Conservation (phyloP, 2,329 filamentous ascomycete genomes). For the Trichoderma sp. region DNA sequence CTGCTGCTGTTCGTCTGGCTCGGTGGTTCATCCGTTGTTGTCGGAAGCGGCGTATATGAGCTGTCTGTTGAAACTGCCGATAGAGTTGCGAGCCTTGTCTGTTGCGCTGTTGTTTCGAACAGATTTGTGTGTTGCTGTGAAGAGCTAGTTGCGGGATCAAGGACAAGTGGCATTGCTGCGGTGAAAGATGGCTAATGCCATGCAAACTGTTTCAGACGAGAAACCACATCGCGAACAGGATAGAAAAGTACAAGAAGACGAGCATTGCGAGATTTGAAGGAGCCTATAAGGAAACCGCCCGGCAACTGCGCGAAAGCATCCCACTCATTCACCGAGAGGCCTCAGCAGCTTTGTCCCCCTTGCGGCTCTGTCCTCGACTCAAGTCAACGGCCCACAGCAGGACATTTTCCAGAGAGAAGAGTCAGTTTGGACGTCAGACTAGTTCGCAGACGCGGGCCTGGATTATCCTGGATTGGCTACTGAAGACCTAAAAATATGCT, state of each 20-base stretch:
- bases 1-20: background rate
- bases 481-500: background rate
- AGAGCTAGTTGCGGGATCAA: background rate
- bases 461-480: background rate
- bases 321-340: too few relatives aligned
- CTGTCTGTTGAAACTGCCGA: background rate
- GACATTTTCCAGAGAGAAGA: too few relatives aligned
- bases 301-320: too few relatives aligned
- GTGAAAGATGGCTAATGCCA: background rate
- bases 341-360: too few relatives aligned
- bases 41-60: background rate
- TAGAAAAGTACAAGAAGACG: too few relatives aligned
- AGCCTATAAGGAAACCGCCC: too few relatives aligned
- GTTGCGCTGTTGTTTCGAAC: background rate
- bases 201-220: background rate
- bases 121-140: background rate
- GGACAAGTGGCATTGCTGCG: conserved; percentile 4
- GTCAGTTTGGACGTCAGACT: background rate
- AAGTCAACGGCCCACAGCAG: too few relatives aligned
- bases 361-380: too few relatives aligned
- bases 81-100: background rate
- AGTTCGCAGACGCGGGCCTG: background rate
- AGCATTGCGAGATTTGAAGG: too few relatives aligned
- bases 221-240: background rate
- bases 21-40: background rate